Evolutionary conservation across 352 stramenopile species (phyloP), one percentile per base, ranked within the genome.

Genomic region (Pseudoperonospora humuli): DNA sequence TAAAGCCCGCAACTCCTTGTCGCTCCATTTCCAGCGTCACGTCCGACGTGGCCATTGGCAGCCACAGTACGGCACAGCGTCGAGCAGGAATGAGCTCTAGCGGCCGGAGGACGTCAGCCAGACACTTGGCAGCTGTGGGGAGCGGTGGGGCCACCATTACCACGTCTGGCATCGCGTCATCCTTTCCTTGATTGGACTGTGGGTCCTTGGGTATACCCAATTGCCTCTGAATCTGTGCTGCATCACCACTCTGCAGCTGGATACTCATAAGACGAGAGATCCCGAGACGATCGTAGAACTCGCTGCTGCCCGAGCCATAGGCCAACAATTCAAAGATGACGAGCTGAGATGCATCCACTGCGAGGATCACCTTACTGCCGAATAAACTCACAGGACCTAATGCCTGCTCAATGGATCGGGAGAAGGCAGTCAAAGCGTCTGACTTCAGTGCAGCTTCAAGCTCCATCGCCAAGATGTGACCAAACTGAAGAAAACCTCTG

Each of bases 21-120:
- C 71, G 66, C 35, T 90, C 78, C 75, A 90, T 85, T 45, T 90
- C 78, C 20, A 87, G 39, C 17, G 64, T 43, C 32, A 70, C 76
- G 34, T 85, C 73, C 5, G 73, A 60, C 5, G 74, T 83, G 13
- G 64, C 73, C 0, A 59, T 20, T 0, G 78, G 78, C 11, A 86
- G 58, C 78, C 78, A 90, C 9, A 86, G 54, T 15, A 87, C 67
- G 4, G 56, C 51, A 27, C 57, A 81, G 5, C 56, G 45, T 15
- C 64, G 58, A 0, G 39, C 32, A 5, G 43, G 20, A 20, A 47
- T 35, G 31, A 49, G 24, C 35, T 64, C 51, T 20, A 75, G 56
- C 34, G 70, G 64, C 9, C 57, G 43, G 4, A 80, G 38, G 5
- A 53, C 55, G 23, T 81, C 69, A 0, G 66, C 68, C 27, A 87